Evolutionary conservation across 306 rosid genomes (phyloP).

Genomic region (Citrullus amarus): DNA sequence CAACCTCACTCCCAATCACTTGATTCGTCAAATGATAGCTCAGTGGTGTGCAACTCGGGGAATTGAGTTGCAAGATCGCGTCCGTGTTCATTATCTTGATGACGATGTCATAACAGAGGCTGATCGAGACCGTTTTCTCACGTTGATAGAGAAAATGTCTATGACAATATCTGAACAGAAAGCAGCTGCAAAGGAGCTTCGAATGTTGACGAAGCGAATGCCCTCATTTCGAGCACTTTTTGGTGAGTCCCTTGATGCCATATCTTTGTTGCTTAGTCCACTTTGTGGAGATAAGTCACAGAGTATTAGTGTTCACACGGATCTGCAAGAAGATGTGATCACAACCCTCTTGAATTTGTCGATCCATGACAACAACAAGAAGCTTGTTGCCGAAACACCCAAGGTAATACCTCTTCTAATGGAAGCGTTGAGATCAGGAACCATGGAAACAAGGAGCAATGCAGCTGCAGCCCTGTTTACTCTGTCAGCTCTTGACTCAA

Average conservation of each 20-base stretch:
- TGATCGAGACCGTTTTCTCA: slow-evolving; percentile 39
- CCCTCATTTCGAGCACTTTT: slow-evolving; percentile 73
- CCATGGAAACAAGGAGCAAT: slow-evolving; percentile 68
- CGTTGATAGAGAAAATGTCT: slow-evolving; percentile 64
- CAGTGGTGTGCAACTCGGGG: slow-evolving; percentile 63
- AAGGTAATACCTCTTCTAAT: slow-evolving; percentile 49
- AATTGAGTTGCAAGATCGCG: slow-evolving; percentile 41
- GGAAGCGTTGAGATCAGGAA: slow-evolving; percentile 62
- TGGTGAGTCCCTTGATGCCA: slow-evolving; percentile 51
- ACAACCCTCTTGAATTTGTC: slow-evolving; percentile 81
- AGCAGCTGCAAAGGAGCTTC: slow-evolving; percentile 74
- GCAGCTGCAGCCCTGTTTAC: slow-evolving; percentile 89
- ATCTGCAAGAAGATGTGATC: slow-evolving; percentile 78
- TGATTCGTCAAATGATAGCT: slow-evolving; percentile 58
- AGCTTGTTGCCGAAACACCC: slow-evolving; percentile 70
- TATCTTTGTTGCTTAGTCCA: slow-evolving; percentile 56
- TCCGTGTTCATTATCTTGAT: slow-evolving; percentile 20
- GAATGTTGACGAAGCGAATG: slow-evolving; percentile 63
- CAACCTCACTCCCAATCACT: slow-evolving; percentile 60
- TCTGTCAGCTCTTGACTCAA: slow-evolving; percentile 80
- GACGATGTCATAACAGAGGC: slow-evolving; percentile 54
- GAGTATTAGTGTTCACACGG: slow-evolving; percentile 19
- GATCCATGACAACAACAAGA: slow-evolving; percentile 79
- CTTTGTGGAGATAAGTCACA: slow-evolving; percentile 35
- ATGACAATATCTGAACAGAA: slow-evolving; percentile 47